These are phyloP conservation scores for Teratosphaeria epicoccoides DNA, from an alignment of 2,329 filamentous ascomycete species.

Conservation along the genomic window DNA sequence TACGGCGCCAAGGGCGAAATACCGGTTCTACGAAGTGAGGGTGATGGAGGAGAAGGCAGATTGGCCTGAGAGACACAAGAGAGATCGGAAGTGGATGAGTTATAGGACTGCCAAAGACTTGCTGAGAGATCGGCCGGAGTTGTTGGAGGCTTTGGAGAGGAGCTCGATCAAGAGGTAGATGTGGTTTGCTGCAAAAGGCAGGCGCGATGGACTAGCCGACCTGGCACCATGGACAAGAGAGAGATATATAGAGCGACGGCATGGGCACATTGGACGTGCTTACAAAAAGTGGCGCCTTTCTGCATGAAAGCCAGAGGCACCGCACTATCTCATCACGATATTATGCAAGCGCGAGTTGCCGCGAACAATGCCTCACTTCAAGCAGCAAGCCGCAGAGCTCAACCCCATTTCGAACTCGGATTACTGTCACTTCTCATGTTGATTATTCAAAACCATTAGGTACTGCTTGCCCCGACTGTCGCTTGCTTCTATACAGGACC, in stretches of 20 bases:
- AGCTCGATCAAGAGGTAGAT: slow-evolving; percentile 37
- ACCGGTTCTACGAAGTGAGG: slow-evolving; percentile 78
- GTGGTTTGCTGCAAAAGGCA: neutral
- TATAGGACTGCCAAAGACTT: slow-evolving; percentile 72
- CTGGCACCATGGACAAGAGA: neutral
- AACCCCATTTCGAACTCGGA: too few relatives aligned
- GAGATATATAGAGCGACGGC: neutral
- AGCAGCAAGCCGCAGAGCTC: too few relatives aligned
- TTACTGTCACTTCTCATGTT: too few relatives aligned
- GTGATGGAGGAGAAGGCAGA: slow-evolving; percentile 74
- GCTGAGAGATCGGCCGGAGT: slow-evolving; percentile 68
- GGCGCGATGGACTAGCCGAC: neutral
- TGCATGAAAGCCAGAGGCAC: neutral
- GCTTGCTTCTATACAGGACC: too few relatives aligned
- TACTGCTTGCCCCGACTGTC: too few relatives aligned
- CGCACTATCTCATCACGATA: too few relatives aligned
- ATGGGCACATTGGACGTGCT: neutral
- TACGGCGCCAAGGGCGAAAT: slow-evolving; percentile 60
- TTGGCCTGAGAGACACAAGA: slow-evolving; percentile 92
- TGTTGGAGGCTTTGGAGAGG: slow-evolving; percentile 74
- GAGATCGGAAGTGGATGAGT: slow-evolving; percentile 80
- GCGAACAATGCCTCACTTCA: neutral
- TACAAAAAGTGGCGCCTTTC: neutral
- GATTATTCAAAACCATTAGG: too few relatives aligned
- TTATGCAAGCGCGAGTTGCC: neutral